Base-by-base conservation (phyloP, 2,329 filamentous ascomycete genomes). In the Aschersonia sp. region DNA sequence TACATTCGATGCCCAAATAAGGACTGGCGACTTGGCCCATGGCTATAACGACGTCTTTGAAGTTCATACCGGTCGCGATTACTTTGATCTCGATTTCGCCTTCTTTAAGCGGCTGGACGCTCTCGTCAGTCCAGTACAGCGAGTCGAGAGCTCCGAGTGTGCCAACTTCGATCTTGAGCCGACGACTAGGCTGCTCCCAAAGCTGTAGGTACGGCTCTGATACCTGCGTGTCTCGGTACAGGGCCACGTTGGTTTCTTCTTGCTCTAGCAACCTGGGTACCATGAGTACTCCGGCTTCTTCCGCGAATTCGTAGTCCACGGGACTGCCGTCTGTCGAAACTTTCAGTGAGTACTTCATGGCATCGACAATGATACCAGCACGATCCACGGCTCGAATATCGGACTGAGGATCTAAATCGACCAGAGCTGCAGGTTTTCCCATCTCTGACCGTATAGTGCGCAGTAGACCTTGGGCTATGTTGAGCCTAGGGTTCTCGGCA, bases 381-480 rank as follows among this genome's bases (percentile, higher is more conserved):
- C 57, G 59, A 7, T 57, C 58, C 10, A 53, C 51, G 12, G 55
- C 49, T 7, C 59, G 53, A 11, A 65, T 57, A 12, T 54, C 45
- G 6, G 63, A 62, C 8, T 57, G 54, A 4, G 62, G 64, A 32
- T 72, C 66, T 2, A 73, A 56, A 44, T 73, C 71, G 0, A 74
- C 57, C 1, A 65, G 69, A 1, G 68, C 66, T n/a, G 69, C 68
- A 12, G 62, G 62, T 42, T 70, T 64, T 32, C 63, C 62, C 2
- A 66, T 63, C 52, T 74, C 71, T 1, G 70, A 71, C 1, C 70
- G 68, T 31, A 73, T 60, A 2, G 66, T 67, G 32, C 71, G 63
- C 49, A 68, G 64, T 4, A 73, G 58, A 32, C 71, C 70, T 7
- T 65, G 63, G 0, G 70, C 58, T 59, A 74, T 67, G 54, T 70